Conservation (phyloP, 129 eudicot genomes). For the Tagetes erecta region DNA sequence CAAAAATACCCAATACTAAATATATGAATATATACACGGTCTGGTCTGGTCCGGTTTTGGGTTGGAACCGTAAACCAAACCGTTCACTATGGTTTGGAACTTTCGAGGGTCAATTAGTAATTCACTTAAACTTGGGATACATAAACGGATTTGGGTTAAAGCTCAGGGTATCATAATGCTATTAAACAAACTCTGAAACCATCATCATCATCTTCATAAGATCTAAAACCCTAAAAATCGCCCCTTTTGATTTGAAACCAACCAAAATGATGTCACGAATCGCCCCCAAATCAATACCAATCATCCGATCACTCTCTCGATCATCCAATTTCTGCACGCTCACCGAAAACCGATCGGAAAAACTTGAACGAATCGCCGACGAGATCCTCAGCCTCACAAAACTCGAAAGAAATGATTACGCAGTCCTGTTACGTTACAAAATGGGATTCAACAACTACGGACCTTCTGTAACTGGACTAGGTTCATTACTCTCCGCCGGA, state of each 20-base stretch:
- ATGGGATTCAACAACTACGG: conserved; percentile 70
- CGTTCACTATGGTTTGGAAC: too few species aligned
- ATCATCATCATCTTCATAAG: background rate
- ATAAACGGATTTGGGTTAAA: background rate
- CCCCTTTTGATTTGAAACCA: background rate
- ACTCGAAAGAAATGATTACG: conserved; percentile 67
- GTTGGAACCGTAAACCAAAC: too few species aligned
- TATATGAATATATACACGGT: too few species aligned
- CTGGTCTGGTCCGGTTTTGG: too few species aligned
- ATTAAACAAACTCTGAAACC: background rate
- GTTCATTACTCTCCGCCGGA: conserved; percentile 31
- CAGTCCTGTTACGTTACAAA: conserved; percentile 63
- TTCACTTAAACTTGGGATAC: too few species aligned
- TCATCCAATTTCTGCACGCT: conserved; percentile 40
- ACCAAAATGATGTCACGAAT: conserved; percentile 28
- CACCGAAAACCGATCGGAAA: conserved; percentile 47
- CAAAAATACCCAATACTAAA: too few species aligned
- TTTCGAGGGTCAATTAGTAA: too few species aligned
- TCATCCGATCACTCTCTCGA: conserved; percentile 20
- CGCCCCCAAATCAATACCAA: conserved; percentile 31
- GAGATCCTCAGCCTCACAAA: conserved; percentile 69
- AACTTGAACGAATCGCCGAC: conserved; percentile 78
- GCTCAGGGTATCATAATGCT: background rate
- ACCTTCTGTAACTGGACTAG: conserved; percentile 56
- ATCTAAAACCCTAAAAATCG: conserved; percentile 18